Conservation (phyloP, 2,329 filamentous ascomycete genomes). For the Colletotrichum eremochloae region DNA sequence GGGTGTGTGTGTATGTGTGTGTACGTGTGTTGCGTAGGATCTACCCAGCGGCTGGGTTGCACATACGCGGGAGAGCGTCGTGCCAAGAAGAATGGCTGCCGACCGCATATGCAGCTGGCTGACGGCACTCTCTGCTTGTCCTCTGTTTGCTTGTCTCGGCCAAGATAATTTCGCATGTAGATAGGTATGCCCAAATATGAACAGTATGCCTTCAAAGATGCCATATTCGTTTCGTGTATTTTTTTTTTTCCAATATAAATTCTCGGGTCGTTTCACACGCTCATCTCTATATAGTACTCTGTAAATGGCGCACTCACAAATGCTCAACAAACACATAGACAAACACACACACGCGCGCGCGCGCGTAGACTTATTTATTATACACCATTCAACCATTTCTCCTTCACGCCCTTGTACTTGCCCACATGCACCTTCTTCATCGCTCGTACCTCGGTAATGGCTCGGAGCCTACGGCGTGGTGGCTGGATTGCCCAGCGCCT, state of each 20-base stretch:
- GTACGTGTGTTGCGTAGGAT: not conserved
- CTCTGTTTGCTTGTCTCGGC: not conserved
- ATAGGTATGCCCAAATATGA: not conserved
- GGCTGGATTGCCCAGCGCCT: slow-evolving; percentile 25
- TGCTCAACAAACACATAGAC: slow-evolving; percentile 29
- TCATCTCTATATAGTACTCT: slow-evolving; percentile 38
- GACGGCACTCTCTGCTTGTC: not conserved
- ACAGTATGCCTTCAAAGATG: not conserved
- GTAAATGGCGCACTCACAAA: slow-evolving; percentile 36
- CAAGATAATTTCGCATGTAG: not conserved
- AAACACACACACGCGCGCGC: slow-evolving; percentile 3
- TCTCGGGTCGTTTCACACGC: slow-evolving; percentile 35
- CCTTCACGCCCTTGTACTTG: slow-evolving; percentile 23
- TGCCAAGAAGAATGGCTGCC: slow-evolving; percentile 33
- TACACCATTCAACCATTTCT: slow-evolving; percentile 37
- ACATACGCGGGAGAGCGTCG: slow-evolving; percentile 18
- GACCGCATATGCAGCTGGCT: not conserved
- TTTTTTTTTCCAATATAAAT: not conserved
- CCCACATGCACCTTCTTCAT: slow-evolving; percentile 42
- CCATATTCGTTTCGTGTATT: slow-evolving; percentile 32
- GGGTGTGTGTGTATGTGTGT: not conserved
- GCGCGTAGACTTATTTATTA: slow-evolving; percentile 35
- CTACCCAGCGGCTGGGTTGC: not conserved
- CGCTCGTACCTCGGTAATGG: slow-evolving; percentile 54
- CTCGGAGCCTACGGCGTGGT: slow-evolving; percentile 43